Evolutionary conservation across 148 eudicot genomes (phyloP), one percentile per base, ranked within the genome.

Genomic region (Spergularia marina): DNA sequence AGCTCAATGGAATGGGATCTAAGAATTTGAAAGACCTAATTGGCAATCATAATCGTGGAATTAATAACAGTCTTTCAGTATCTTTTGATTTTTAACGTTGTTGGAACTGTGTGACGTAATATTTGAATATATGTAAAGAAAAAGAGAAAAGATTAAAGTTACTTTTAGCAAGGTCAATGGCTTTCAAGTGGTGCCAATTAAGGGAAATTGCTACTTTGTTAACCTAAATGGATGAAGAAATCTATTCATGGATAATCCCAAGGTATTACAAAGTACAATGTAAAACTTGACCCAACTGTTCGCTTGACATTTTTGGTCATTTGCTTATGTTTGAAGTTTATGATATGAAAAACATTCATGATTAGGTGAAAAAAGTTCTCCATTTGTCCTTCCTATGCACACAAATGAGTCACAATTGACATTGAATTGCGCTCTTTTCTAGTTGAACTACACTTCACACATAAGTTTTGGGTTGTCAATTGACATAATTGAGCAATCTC

Each of bases 301-400:
- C 61, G 72, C n/a, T 64, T 76, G 79, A 76, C 65, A 80, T 49
- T 56, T 65, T 74, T 47, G 18, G 18, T 76, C 68, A 51, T 65
- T 71, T 81, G 77, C 83, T 81, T 81, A 20, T 60, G 60, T 54
- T 73, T 41, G 73, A 81, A 77, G 83, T 40, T 52, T 58, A 60
- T 73, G 80, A 57, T 66, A 53, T 6, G 61, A 36, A 73, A 71
- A 77, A 81, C 80, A 81, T 81, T 81, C 83, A 81, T 77, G 77
- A 76, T 76, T 80, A 30, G 36, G 52, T 49, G 79, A 34, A 69
- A 30, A 49, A 57, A 73, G 34, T 70, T 70, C 39, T 10, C 30
- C 70, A 6, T 9, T 44, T 44, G 49, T 65, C 53, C 70, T 59
- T 56, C 11, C 44, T 51, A 68, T 36, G 18, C 59, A 13, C 17